Base-by-base conservation (phyloP, 257 asterid genomes). In the Anisodus tanguticus region DNA sequence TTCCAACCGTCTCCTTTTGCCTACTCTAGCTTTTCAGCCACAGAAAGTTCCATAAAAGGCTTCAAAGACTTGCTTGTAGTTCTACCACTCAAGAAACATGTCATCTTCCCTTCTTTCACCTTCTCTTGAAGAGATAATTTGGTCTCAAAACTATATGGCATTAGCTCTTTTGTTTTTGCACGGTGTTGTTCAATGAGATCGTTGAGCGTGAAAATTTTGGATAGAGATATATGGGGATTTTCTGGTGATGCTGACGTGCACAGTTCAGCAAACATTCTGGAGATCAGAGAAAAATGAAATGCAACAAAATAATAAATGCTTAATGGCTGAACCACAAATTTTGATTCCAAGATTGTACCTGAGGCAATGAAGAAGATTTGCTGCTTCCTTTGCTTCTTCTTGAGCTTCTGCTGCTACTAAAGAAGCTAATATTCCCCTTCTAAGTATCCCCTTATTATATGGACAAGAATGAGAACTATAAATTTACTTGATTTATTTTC, bases 331-430 rank as follows among this genome's bases (percentile, higher is more conserved):
- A 60, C 13, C 37, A 71, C 49, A 63, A n/a, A 43, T 82, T 45
- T 19, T 85, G 54, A 45, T 26, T 51, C 41, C 59, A 51, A 22
- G 31, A 76, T 60, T 11, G 43, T 83, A 94, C 99, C 98, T 89
- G 60, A 95, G 92, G 93, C 96, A 93, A 70, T 89, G 92, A 83
- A 91, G 90, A 66, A 95, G 92, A 84, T 91, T 91, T 88, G 93
- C 91, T 15, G 97, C 94, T 77, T 87, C 81, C 59, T 87, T 88
- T 26, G 95, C 98, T 89, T 95, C 98, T 84, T 90, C 93, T 68
- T 94, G 97, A 68, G 98, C 98, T 90, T 92, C 95, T 67, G 92
- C 91, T 70, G 95, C 95, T 66, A 95, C 93, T 83, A 88, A 82
- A 85, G 94, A 92, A 80, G 97, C 97, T 83, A 94, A 85, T 66